Evolutionary conservation across 139 green algal genomes (phyloP).

Genomic region (Microglena sp.): DNA sequence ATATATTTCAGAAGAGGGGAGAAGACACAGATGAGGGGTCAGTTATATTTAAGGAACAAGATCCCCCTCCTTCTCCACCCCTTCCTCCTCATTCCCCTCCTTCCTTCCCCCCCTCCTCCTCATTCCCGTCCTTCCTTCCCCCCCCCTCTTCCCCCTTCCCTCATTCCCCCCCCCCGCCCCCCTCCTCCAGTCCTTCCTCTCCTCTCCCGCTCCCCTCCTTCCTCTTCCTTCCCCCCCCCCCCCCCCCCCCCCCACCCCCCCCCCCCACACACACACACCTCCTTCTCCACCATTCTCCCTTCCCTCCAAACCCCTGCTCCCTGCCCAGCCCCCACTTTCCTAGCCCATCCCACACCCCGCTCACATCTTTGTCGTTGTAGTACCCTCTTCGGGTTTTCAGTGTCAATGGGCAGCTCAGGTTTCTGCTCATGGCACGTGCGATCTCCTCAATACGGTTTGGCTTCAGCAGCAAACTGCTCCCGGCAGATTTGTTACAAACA

Average conservation of each 20-base stretch:
- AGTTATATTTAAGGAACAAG: background rate
- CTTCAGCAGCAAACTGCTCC: constrained; percentile 67
- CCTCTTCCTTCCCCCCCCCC: too few species aligned
- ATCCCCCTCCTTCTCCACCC: background rate
- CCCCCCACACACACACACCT: too few species aligned
- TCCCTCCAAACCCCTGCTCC: background rate
- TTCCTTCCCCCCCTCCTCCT: too few species aligned
- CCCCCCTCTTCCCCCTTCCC: too few species aligned
- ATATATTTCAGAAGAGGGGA: constrained; percentile 13
- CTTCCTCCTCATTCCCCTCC: background rate
- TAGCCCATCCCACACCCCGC: too few species aligned
- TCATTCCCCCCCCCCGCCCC: too few species aligned
- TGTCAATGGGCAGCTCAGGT: constrained; percentile 63
- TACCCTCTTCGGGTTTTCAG: constrained; percentile 83
- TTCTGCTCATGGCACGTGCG: constrained; percentile 33
- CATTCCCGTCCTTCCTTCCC: too few species aligned
- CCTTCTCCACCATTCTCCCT: too few species aligned
- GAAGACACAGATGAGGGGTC: background rate
- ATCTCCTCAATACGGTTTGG: constrained; percentile 66
- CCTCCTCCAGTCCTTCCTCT: too few species aligned
- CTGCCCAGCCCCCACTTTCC: too few species aligned
- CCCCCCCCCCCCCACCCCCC: too few species aligned
- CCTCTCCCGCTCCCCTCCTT: too few species aligned
- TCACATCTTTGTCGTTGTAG: constrained; percentile 53
- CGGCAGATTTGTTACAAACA: constrained; percentile 39